A percentile compares a stretch with the other conserved stretches of the same genome.
Conservation (phyloP, 2,329 filamentous ascomycete genomes). For the Nigrospora sphaerica region DNA sequence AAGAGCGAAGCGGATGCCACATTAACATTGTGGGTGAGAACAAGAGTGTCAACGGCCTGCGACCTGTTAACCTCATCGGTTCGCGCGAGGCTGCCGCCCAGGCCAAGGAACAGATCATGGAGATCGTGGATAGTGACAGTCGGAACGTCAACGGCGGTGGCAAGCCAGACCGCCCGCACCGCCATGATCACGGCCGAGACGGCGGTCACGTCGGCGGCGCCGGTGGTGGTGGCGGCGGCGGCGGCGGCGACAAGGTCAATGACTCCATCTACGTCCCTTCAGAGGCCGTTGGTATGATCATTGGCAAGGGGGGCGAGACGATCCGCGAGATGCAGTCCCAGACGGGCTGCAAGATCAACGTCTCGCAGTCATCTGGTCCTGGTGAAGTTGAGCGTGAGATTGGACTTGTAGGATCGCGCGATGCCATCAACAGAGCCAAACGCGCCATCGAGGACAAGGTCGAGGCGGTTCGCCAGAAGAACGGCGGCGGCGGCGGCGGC, state of each 20-base stretch:
- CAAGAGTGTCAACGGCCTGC: constrained; percentile 83
- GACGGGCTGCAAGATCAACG: constrained; percentile 92
- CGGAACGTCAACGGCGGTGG: constrained; percentile 34
- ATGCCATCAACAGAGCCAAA: constrained; percentile 76
- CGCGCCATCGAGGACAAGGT: constrained; percentile 86
- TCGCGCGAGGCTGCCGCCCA: constrained; percentile 64
- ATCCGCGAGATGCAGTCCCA: constrained; percentile 88
- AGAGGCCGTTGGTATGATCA: constrained; percentile 93
- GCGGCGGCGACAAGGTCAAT: constrained; percentile 60
- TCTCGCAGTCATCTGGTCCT: constrained; percentile 71
- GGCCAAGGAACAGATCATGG: constrained; percentile 83
- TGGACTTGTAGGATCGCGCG: constrained; percentile 69
- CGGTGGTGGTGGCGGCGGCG: constrained; percentile 13
- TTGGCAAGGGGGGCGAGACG: constrained; percentile 88
- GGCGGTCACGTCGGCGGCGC: constrained; percentile 5
- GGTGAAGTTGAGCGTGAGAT: constrained; percentile 80
- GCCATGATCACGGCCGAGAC: constrained; percentile 32
- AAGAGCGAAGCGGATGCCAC: constrained; percentile 88
- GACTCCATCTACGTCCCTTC: constrained; percentile 82
- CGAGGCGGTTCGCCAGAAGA: constrained; percentile 65
- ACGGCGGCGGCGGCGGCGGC: constrained; percentile 37
- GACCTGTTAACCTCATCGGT: constrained; percentile 86
- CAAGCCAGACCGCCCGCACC: constrained; percentile 19
- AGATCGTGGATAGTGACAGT: constrained; percentile 89
- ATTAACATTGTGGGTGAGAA: constrained; percentile 93